Base-by-base conservation (phyloP, 2,329 filamentous ascomycete genomes). In the Xenoacremonium recifei region DNA sequence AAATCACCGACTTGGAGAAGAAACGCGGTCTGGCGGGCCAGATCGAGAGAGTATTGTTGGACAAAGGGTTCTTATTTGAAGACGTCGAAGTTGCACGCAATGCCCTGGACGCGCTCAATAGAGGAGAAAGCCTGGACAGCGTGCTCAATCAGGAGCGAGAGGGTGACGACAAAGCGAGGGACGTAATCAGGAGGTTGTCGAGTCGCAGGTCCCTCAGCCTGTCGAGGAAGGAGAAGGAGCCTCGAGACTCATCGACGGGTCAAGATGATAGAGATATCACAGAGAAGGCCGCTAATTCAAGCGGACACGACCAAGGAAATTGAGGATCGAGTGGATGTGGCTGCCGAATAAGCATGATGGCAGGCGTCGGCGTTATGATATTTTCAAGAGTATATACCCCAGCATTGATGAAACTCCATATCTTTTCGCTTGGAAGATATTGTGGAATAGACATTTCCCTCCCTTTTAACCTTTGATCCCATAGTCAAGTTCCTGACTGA, bases 41-140 rank as follows among this genome's bases (percentile, higher is more conserved):
- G 13, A 50, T 63, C 3, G 60, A 63, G 35, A 51, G 49, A 18
- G 37, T 63, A n/a, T 39, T 57, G 19, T 41, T 62, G 7, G 54
- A 65, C 32, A 57, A 51, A 2, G 47, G 47, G 15, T 35, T 49
- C 37, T 66, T 71, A 4, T 77, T 80, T 42, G 71, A 78, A 53
- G 76, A 69, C 42, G 68, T 75, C 4, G 67, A 71, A 6, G 64
- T 64, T 17, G 75, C 76, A 0, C 65, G 71, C 49, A 61, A 57
- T 40, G 69, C 70, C 0, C 60, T 80, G 13, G 65, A 67, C 16
- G 72, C 71, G 18, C 57, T 77, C 42, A 65, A 59, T 21, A 59
- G 57, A n/a, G 75, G 75, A 2, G 69, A 74, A 50, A 48, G 38
- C 7, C 38, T 64, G 16, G 60, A 62, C 20, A 49, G 50, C 5